Evolutionary conservation across 768 basidiomycete genomes (phyloP).

Genomic region (Fomitopsis pulvina): DNA sequence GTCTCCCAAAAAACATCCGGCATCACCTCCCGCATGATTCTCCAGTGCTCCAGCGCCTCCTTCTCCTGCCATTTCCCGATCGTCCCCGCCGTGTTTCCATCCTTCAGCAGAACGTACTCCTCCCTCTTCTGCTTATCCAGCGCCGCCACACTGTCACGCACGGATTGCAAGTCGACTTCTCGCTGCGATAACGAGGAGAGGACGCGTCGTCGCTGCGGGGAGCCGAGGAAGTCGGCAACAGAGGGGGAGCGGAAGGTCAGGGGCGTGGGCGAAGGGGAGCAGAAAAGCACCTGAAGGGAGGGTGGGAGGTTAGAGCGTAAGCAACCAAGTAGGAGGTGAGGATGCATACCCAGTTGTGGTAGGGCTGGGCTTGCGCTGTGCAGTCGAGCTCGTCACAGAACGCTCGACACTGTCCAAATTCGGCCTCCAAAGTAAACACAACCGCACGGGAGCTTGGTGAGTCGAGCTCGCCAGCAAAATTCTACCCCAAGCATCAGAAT

Average conservation of each 20-base stretch:
- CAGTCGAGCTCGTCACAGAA: constrained; percentile 65
- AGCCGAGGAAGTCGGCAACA: constrained; percentile 60
- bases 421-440: constrained; percentile 57
- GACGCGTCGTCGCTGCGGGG: constrained; percentile 57
- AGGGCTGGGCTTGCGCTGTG: constrained; percentile 44
- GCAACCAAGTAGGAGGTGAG: not conserved
- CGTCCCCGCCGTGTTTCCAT: constrained; percentile 35
- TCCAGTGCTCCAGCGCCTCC: constrained; percentile 71
- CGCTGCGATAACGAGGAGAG: constrained; percentile 42
- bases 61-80: constrained; percentile 60
- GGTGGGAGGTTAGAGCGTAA: not conserved
- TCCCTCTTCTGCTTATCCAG: constrained; percentile 31
- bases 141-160: constrained; percentile 3
- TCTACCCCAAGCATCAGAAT: constrained; percentile 36
- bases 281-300: constrained; percentile 70
- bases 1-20: constrained; percentile 73
- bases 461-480: constrained; percentile 70
- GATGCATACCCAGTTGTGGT: constrained; percentile 65
- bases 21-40: constrained; percentile 75
- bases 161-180: constrained; percentile 43
- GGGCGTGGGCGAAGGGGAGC: constrained; percentile 48
- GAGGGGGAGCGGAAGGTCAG: constrained; percentile 52
- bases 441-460: constrained; percentile 62
- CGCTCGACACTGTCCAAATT: constrained; percentile 74
- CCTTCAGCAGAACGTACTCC: constrained; percentile 51